A percentile compares a stretch with the other conserved stretches of the same genome.
Conservation (phyloP, 2,329 filamentous ascomycete species). For the Bipolaris victoriae region DNA sequence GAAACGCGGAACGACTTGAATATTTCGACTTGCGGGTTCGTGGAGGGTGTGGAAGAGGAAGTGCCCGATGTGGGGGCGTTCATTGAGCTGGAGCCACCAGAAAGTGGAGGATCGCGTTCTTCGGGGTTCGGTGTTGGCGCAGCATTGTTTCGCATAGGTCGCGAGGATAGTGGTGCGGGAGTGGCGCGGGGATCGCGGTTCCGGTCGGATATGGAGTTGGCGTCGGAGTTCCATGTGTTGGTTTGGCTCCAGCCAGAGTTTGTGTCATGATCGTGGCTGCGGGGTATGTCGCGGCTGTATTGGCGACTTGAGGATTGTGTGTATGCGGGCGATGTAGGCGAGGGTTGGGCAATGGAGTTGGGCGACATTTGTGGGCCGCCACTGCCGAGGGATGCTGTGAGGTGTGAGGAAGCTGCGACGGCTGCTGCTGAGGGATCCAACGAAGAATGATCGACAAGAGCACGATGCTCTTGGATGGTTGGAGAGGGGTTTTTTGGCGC, state of each 20-base stretch:
- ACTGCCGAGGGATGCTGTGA: slow-evolving; percentile 56
- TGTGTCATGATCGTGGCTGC: slow-evolving; percentile 43
- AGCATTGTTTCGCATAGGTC: slow-evolving; percentile 39
- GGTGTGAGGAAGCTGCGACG: slow-evolving; percentile 57
- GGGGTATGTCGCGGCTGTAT: slow-evolving; percentile 42
- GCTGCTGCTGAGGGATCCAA: slow-evolving; percentile 59
- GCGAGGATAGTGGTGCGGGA: slow-evolving; percentile 39
- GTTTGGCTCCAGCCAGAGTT: slow-evolving; percentile 38
- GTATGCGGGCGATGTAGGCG: slow-evolving; percentile 59
- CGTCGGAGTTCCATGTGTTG: slow-evolving; percentile 40
- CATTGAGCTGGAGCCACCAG: slow-evolving; percentile 40
- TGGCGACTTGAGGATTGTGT: slow-evolving; percentile 40
- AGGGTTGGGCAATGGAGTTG: slow-evolving; percentile 52
- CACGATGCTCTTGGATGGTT: slow-evolving; percentile 54
- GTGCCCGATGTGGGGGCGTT: slow-evolving; percentile 32
- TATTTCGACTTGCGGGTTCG: slow-evolving; percentile 76
- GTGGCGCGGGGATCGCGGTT: slow-evolving; percentile 43
- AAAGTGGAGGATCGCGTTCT: slow-evolving; percentile 46
- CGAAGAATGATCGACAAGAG: slow-evolving; percentile 50
- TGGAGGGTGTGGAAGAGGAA: slow-evolving; percentile 33
- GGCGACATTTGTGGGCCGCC: slow-evolving; percentile 50
- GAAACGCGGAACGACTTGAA: slow-evolving; percentile 99
- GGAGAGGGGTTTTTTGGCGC: slow-evolving; percentile 59
- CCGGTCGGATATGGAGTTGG: slow-evolving; percentile 35
- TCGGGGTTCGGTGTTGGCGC: slow-evolving; percentile 39